These are phyloP conservation scores for Emmonsiellopsis sp. DNA, from an alignment of 2,329 filamentous ascomycete genomes.

Conservation along the genomic window DNA sequence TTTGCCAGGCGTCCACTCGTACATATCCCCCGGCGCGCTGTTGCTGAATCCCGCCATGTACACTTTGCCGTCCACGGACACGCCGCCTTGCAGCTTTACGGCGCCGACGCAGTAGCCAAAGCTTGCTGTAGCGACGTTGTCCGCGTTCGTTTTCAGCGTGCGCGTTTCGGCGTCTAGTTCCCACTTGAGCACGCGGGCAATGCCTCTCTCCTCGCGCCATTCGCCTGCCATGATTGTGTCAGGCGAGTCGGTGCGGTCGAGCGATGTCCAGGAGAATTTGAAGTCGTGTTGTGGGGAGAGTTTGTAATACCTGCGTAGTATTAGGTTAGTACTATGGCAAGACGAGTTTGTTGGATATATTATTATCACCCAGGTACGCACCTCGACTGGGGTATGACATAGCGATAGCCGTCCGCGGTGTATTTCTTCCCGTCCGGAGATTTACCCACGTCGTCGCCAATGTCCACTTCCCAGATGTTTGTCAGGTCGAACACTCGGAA, in stretches of 20 bases:
- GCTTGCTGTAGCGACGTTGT: constrained; percentile 10
- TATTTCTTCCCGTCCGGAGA: constrained; percentile 15
- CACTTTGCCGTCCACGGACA: constrained; percentile 21
- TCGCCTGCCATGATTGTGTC: constrained; percentile 27
- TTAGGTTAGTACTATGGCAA: neutral
- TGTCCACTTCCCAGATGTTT: constrained; percentile 28
- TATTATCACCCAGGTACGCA: constrained; percentile 7
- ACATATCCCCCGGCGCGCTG: constrained; percentile 21
- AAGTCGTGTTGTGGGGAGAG: constrained; percentile 17
- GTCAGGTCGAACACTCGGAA: constrained; percentile 28
- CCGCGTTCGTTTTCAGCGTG: constrained; percentile 13
- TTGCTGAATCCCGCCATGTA: constrained; percentile 27
- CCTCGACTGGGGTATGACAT: constrained; percentile 27
- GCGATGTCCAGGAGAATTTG: constrained; percentile 25
- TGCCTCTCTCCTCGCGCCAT: constrained; percentile 17
- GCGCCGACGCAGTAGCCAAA: constrained; percentile 27
- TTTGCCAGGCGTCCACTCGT: constrained; percentile 22
- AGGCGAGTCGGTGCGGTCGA: constrained; percentile 22
- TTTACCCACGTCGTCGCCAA: constrained; percentile 24
- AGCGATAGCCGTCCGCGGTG: constrained; percentile 24
- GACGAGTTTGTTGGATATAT: neutral
- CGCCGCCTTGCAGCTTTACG: constrained; percentile 25
- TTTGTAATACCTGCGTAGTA: neutral
- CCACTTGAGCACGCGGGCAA: constrained; percentile 19
- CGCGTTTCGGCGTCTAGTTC: constrained; percentile 21